Evolutionary conservation across 495 filamentous ascomycete genomes (phyloP), one percentile per base, ranked within the genome.

Genomic region (Penicillium simplicissimum): DNA sequence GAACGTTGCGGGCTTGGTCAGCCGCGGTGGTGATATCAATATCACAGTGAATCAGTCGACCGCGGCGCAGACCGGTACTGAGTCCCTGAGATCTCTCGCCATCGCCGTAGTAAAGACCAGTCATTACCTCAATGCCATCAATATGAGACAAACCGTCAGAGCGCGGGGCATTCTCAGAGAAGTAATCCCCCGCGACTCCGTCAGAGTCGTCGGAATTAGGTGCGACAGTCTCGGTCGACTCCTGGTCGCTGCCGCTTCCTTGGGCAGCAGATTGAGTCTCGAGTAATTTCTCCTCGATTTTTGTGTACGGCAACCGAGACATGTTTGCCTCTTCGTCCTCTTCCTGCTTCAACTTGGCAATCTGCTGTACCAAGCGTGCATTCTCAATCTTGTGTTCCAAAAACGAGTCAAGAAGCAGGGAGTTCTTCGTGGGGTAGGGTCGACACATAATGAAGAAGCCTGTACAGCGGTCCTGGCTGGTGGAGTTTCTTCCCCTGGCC

Each of bases 381-480:
- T 98, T 97, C 73, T 98, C 95, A 52, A 98, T 93, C 74, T 97
- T 97, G 76, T 97, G 94, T 73, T 98, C 95, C 14, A 98, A 80
- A 62, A 97, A 97, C 0, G 94, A 96, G 73, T 98, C 93, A 52
- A 98, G 76, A 8, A 97, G 79, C 10, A 84, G 86, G 0, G 91
- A 87, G 68, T 92, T 95, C 71, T 89, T 92, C 51, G 89, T 95
- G 8, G 92, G 93, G 73, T 97, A 96, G 10, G 92, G 95, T 21
- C 95, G 84, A 25, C 92, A 87, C 86, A 96, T 91, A 79, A 98
- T 90, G 74, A 98, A 97, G 69, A 97, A 89, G 17, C 94, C 93
- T 61, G 89, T 85, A 74, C 94, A 97, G 64, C 87, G 88, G 4
- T 87, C 84, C 33, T 86, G 79, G 55, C 81, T 79, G 57, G 88